Base-by-base conservation (phyloP, 306 rosid genomes). In the Ceratonia siliqua region DNA sequence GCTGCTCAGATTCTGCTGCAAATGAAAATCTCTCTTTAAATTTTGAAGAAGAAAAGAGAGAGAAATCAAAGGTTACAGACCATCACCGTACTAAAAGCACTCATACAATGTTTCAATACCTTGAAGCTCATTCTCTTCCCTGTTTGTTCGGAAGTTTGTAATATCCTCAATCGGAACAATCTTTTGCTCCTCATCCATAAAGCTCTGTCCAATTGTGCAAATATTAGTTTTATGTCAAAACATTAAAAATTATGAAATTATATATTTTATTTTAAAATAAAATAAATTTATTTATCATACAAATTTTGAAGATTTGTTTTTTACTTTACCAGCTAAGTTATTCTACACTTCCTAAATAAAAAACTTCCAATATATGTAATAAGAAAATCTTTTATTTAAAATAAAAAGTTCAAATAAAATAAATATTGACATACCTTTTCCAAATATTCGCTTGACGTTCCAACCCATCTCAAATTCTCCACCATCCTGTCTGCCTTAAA, bases 381-480 rank as follows among this genome's bases (percentile, higher is more conserved):
- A n/a, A n/a, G n/a, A n/a, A n/a, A n/a, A n/a, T n/a, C n/a, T n/a
- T n/a, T n/a, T n/a, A n/a, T n/a, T n/a, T n/a, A n/a, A n/a, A n/a
- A n/a, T n/a, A n/a, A n/a, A n/a, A n/a, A n/a, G n/a, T n/a, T n/a
- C n/a, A n/a, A n/a, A n/a, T n/a, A n/a, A n/a, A n/a, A n/a, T n/a
- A n/a, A n/a, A 15, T 10, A 35, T 8, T 4, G 65, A 6, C n/a
- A 25, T 89, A 94, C 98, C 98, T 89, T 85, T 32, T 85, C 87
- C 30, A 81, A 68, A 70, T 82, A 83, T 80, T 86, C 75, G 68
- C 68, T 81, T 3, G 98, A 88, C 92, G 91, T 86, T 68, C 97
- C 97, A 28, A 91, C 81, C 97, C 98, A 94, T 84, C 97, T 87
- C 43, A 94, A 84, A 63, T 94, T 91, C 87, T 94, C 98, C 0